These are phyloP conservation scores for Cynara cardunculus DNA, from an alignment of 129 eudicot genomes.

Conservation along the genomic window DNA sequence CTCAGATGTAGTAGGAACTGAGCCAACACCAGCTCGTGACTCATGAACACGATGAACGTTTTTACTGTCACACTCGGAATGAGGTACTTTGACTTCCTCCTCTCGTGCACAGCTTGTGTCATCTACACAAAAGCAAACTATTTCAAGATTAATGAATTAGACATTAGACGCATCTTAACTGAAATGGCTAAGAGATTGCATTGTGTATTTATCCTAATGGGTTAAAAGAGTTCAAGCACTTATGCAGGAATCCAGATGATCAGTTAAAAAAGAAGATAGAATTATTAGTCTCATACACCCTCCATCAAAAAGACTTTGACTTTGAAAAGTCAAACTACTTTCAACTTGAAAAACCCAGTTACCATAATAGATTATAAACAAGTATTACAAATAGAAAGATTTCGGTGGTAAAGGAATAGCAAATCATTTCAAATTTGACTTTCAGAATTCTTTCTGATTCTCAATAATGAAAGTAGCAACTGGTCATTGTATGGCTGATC, in stretches of 20 bases:
- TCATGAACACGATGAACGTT: conserved; percentile 18
- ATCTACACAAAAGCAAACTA: conserved; percentile 24
- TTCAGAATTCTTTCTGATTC: neutral
- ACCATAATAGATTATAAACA: neutral
- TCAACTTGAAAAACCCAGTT: neutral
- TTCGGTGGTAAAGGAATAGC: neutral
- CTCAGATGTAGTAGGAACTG: conserved; percentile 19
- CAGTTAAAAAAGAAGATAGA: neutral
- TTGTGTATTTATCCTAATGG: neutral
- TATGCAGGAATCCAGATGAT: neutral
- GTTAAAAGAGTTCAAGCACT: neutral
- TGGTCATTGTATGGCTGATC: neutral
- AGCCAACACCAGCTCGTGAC: conserved; percentile 16
- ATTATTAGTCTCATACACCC: neutral
- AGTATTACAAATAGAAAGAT: neutral
- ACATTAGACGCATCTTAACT: neutral
- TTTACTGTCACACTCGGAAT: neutral
- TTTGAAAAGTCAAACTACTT: neutral
- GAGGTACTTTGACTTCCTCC: conserved; percentile 17
- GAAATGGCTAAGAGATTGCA: neutral
- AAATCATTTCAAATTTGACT: neutral
- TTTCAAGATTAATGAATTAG: neutral
- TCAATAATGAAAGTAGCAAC: conserved; percentile 6
- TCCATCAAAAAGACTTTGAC: neutral
- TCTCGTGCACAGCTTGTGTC: conserved; percentile 24